Conservation (phyloP, 2,329 filamentous ascomycete species). For the Sporothrix dimorphospora region DNA sequence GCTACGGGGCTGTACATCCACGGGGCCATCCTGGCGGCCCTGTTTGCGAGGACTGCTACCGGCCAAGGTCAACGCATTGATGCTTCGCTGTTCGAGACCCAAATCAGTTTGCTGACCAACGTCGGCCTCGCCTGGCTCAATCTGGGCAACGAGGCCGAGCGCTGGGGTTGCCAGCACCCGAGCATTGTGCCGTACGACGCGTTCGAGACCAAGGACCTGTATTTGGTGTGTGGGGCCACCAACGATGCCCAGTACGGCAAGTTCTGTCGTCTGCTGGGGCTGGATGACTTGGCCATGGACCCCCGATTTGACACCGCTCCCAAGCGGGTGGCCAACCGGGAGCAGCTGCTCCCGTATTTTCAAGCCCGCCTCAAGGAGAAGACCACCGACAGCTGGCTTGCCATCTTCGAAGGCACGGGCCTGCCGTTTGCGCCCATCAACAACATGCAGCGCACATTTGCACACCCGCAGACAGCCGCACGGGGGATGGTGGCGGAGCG, state of each 20-base stretch:
- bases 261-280: slow-evolving; percentile 24
- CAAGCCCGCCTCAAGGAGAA: slow-evolving; percentile 73
- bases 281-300: slow-evolving; percentile 66
- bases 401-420: slow-evolving; percentile 83
- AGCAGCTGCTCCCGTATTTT: slow-evolving; percentile 75
- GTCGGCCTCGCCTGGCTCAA: slow-evolving; percentile 91
- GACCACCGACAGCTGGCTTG: slow-evolving; percentile 87
- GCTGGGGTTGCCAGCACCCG: slow-evolving; percentile 75
- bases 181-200: slow-evolving; percentile 28
- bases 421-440: slow-evolving; percentile 94
- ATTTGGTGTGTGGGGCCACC: slow-evolving; percentile 25
- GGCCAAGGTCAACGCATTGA: slow-evolving; percentile 91
- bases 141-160: slow-evolving; percentile 81
- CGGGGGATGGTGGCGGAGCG: slow-evolving; percentile 84
- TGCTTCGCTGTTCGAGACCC: slow-evolving; percentile 87
- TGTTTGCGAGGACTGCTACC: slow-evolving; percentile 72
- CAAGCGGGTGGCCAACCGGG: slow-evolving; percentile 69
- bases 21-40: slow-evolving; percentile 92
- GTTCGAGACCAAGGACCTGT: slow-evolving; percentile 24
- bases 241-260: slow-evolving; percentile 26
- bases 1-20: slow-evolving; percentile 94
- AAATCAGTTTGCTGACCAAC: slow-evolving; percentile 94
- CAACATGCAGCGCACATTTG: slow-evolving; percentile 81
- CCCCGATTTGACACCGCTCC: slow-evolving; percentile 64
- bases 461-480: slow-evolving; percentile 81